These are phyloP conservation scores for Vaucheria bursata DNA, from an alignment of 352 stramenopile species.

Conservation along the genomic window DNA sequence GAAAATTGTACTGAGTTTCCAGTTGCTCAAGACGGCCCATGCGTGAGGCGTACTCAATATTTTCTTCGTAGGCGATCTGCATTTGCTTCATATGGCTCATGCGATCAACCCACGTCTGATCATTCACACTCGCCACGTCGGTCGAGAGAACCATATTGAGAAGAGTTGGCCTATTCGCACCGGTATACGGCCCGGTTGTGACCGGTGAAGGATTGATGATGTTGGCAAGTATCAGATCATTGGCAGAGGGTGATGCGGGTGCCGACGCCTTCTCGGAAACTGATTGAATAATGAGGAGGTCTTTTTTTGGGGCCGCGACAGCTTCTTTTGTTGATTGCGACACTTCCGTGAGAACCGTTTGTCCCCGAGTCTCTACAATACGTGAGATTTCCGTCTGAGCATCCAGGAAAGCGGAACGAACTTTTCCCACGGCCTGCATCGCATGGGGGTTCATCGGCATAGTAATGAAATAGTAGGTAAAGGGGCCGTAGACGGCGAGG, in stretches of 20 bases:
- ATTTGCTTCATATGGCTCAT: not conserved
- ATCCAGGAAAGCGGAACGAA: not conserved
- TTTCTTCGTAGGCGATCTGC: not conserved
- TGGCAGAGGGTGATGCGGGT: not conserved
- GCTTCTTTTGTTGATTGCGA: no score
- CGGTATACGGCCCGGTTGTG: not conserved
- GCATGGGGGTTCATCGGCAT: slow-evolving; percentile 2
- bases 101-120: not conserved
- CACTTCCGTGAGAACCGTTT: not conserved
- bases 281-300: no score
- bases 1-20: not conserved
- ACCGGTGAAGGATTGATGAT: not conserved
- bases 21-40: not conserved
- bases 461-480: not conserved
- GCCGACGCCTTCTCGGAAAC: not conserved
- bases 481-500: not conserved
- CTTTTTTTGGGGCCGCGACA: no score
- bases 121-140: not conserved
- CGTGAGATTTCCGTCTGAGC: no score
- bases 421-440: not conserved
- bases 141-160: not conserved
- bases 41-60: not conserved
- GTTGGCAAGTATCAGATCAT: no score
- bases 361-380: not conserved
- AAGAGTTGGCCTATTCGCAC: not conserved